Evolutionary conservation across 2,329 filamentous ascomycete genomes (phyloP).

Genomic region (Calonectria leucothoes): DNA sequence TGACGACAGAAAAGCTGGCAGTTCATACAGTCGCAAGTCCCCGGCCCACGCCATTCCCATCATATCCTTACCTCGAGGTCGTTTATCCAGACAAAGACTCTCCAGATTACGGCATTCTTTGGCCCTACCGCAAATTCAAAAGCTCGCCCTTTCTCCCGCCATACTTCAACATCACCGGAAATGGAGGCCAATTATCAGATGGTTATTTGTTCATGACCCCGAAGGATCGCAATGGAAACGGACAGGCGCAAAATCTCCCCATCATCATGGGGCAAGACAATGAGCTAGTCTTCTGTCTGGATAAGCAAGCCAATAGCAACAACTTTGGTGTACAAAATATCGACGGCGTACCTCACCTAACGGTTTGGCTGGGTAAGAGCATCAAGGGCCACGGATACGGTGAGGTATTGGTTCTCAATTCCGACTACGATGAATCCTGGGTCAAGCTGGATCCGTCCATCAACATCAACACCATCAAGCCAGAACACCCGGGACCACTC

Average conservation of each 20-base stretch:
- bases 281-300: slow-evolving; percentile 44
- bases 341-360: slow-evolving; percentile 45
- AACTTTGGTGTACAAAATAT: slow-evolving; percentile 44
- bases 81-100: slow-evolving; percentile 25
- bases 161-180: slow-evolving; percentile 28
- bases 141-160: slow-evolving; percentile 39
- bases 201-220: slow-evolving; percentile 44
- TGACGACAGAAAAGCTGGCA: not conserved
- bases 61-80: slow-evolving; percentile 36
- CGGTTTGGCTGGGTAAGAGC: slow-evolving; percentile 42
- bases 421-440: slow-evolving; percentile 38
- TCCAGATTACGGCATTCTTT: slow-evolving; percentile 5
- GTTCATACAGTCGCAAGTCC: not conserved
- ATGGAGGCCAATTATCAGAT: slow-evolving; percentile 32
- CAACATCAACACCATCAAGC: not conserved
- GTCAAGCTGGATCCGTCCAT: slow-evolving; percentile 25
- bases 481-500: slow-evolving; percentile 8
- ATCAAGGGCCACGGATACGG: slow-evolving; percentile 46
- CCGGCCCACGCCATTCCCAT: slow-evolving; percentile 18
- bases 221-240: slow-evolving; percentile 18
- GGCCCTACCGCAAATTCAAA: slow-evolving; percentile 38
- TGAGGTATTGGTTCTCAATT: slow-evolving; percentile 44
- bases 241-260: slow-evolving; percentile 25
- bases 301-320: slow-evolving; percentile 24
- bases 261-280: slow-evolving; percentile 42